Evolutionary conservation across 768 basidiomycete genomes (phyloP), one percentile per base, ranked within the genome.

Genomic region (Tricholoma furcatifolium): DNA sequence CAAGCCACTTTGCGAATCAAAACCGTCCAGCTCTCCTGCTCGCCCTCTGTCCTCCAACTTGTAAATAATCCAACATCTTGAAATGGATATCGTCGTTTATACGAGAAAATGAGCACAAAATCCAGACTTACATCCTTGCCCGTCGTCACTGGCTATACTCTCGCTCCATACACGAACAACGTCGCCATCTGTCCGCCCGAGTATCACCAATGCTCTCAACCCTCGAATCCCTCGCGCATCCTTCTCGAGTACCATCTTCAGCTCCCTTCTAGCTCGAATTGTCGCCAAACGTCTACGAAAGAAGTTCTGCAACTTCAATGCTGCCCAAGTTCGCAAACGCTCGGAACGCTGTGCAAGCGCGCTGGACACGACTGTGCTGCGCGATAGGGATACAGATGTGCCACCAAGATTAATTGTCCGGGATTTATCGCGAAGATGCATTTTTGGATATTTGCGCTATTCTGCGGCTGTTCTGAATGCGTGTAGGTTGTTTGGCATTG

Each of bases 321-420:
- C 87, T 42, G 71, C 77, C 21, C 88, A 87, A 42, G 79, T 74
- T 51, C 76, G 74, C 23, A 76, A 69, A 27, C 90, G 76, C 60
- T 87, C 83, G 27, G 73, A 67, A 31, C 89, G 72, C 47, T 78
- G 77, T 17, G 77, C 76, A 59, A 81, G 85, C 17, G 85, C 89
- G 47, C 79, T 74, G 59, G 80, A 76, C 43, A 91, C 70, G 62
- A 93, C 78, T 32, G 78, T 70, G 12, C 76, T 68, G 38, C 84
- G 79, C 0, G 81, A 78, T 6, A 81, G 61, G 2, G 74, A 76
- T 17, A 77, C 65, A 0, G 74, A 77, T 1, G 79, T 66, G 2
- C 91, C 91, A 15, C 91, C 91, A 17, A 92, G 78, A 64, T 92
- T 91, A 58, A 92, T 92, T 60, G 79, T 76, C 39, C 85, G 79